A percentile compares a stretch with the other conserved stretches of the same genome.
These are phyloP conservation scores for Leishmania braziliensis DNA, from an alignment of 208 protist genomes.

Conservation along the genomic window DNA sequence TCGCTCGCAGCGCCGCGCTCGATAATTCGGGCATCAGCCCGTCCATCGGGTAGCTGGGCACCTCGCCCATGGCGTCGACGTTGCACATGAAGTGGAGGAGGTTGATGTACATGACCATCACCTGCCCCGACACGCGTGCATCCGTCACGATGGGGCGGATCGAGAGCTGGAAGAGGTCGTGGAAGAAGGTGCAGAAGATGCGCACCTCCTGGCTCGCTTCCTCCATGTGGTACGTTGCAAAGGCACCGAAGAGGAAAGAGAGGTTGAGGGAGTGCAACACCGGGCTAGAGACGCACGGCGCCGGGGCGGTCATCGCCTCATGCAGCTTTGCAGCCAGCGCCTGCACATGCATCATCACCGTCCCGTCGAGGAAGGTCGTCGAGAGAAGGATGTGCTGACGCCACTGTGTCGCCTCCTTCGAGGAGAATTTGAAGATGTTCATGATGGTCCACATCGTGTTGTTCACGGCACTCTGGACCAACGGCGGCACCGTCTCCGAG, in stretches of 20 bases:
- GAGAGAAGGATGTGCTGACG: conserved; percentile 91
- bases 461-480: conserved; percentile 57
- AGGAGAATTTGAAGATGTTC: conserved; percentile 92
- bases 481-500: conserved; percentile 9
- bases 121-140: conserved; percentile 43
- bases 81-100: conserved; percentile 92
- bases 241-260: conserved; percentile 77
- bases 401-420: conserved; percentile 72
- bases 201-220: conserved; percentile 61
- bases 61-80: conserved; percentile 78
- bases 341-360: conserved; percentile 72
- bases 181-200: conserved; percentile 80
- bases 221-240: conserved; percentile 87
- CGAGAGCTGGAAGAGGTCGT: conserved; percentile 80
- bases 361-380: conserved; percentile 82
- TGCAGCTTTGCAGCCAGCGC: conserved; percentile 55
- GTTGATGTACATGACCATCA: conserved; percentile 86
- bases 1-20: conserved; percentile 44
- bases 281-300: conserved; percentile 43
- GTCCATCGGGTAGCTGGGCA: conserved; percentile 36
- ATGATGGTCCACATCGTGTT: conserved; percentile 90
- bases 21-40: conserved; percentile 70
- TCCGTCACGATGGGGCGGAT: conserved; percentile 63
- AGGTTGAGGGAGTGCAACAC: conserved; percentile 78
- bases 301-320: conserved; percentile 29